Conservation (phyloP, 2,329 filamentous ascomycete species). For the Venturiaceae sp. region DNA sequence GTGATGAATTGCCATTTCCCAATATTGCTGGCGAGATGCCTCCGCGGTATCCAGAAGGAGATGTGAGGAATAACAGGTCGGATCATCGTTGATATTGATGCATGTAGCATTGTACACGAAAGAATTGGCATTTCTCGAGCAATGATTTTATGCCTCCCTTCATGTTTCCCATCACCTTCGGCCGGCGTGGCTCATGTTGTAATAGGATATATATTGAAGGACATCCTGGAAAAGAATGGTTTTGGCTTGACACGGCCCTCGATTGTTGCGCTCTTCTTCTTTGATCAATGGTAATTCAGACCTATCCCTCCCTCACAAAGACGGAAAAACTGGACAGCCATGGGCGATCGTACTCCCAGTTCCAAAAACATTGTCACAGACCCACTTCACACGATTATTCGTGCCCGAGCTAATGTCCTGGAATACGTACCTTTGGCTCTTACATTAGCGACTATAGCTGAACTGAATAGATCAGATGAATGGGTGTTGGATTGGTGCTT, state of each 20-base stretch:
- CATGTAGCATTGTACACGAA: too few relatives aligned
- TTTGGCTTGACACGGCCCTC: too few relatives aligned
- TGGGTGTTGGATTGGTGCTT: not conserved
- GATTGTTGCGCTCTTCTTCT: not conserved
- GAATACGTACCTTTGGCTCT: not conserved
- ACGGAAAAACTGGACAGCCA: not conserved
- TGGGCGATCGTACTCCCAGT: not conserved
- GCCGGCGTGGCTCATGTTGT: too few relatives aligned
- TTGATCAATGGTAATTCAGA: not conserved
- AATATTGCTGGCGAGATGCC: not conserved
- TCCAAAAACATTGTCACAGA: not conserved
- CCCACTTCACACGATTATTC: not conserved
- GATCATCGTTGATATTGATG: too few relatives aligned
- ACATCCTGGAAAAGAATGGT: too few relatives aligned
- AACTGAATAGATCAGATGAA: not conserved
- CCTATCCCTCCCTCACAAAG: not conserved
- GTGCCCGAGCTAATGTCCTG: not conserved
- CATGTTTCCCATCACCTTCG: too few relatives aligned
- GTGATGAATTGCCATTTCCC: slow-evolving; percentile 28
- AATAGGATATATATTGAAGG: too few relatives aligned
- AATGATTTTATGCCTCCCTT: too few relatives aligned
- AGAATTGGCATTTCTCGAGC: too few relatives aligned
- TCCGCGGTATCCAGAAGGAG: not conserved
- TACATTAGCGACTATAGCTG: not conserved
- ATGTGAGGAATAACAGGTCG: not conserved